Percentiles rank a stretch among this genome's conserved stretches.
Conservation (phyloP, 495 filamentous ascomycete genomes). For the Aspergillus cavernicola region DNA sequence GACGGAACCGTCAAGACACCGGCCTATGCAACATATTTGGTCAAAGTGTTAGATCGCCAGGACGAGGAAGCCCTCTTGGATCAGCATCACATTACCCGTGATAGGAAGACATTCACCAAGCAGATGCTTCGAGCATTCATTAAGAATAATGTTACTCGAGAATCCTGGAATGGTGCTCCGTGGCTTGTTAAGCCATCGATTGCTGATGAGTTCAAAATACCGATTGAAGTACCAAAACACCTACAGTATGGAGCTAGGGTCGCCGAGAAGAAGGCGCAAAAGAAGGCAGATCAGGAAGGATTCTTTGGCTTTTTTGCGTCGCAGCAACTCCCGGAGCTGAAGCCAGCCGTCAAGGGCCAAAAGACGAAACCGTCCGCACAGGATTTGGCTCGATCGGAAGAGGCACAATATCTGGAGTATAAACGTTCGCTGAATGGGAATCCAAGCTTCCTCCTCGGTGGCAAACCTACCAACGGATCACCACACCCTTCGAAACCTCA, state of each 20-base stretch:
- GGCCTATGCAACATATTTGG: slow-evolving; percentile 76
- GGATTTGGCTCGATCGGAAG: slow-evolving; percentile 41
- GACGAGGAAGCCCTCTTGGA: slow-evolving; percentile 76
- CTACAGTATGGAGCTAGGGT: slow-evolving; percentile 75
- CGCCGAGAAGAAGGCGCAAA: slow-evolving; percentile 72
- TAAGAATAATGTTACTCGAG: slow-evolving; percentile 86
- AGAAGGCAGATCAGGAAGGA: slow-evolving; percentile 58
- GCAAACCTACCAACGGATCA: slow-evolving; percentile 25
- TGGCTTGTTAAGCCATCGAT: slow-evolving; percentile 90
- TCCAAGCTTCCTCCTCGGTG: slow-evolving; percentile 38
- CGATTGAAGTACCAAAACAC: slow-evolving; percentile 76
- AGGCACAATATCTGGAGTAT: slow-evolving; percentile 51
- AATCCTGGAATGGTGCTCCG: slow-evolving; percentile 90
- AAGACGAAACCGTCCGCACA: slow-evolving; percentile 57
- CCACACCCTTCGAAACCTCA: slow-evolving; percentile 36
- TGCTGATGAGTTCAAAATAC: slow-evolving; percentile 79
- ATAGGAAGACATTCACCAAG: slow-evolving; percentile 93
- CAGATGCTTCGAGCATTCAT: slow-evolving; percentile 90
- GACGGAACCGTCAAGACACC: slow-evolving; percentile 61
- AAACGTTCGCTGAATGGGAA: slow-evolving; percentile 50
- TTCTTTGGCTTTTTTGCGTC: slow-evolving; percentile 51
- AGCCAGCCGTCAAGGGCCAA: slow-evolving; percentile 74
- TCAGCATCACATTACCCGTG: slow-evolving; percentile 77
- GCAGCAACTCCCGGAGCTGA: slow-evolving; percentile 68
- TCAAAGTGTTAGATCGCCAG: slow-evolving; percentile 64